Percentiles rank a stretch among this genome's conserved stretches.
These are phyloP conservation scores for Theileria orientalis DNA, from an alignment of 169 alveolate species.

Conservation along the genomic window DNA sequence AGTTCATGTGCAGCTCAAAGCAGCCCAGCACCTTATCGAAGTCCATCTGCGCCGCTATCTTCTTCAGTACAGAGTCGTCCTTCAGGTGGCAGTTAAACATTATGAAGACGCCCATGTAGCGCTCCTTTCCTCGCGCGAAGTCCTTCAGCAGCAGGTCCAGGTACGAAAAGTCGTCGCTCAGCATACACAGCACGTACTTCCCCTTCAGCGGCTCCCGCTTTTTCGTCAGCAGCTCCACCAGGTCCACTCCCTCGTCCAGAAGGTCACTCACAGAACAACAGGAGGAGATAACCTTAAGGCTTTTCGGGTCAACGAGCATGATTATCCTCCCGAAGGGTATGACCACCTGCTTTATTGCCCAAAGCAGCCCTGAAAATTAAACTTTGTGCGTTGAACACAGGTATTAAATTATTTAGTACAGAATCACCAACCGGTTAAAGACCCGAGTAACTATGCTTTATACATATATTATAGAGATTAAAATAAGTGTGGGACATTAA, in stretches of 20 bases:
- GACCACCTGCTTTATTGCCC: conserved; percentile 70
- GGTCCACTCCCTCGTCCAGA: conserved; percentile 80
- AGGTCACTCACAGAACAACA: conserved; percentile 77
- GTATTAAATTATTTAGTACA: no score
- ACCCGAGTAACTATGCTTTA: no score
- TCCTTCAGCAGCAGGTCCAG: conserved; percentile 57
- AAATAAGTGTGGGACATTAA: neutral
- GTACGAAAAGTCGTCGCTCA: conserved; percentile 50
- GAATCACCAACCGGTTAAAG: neutral
- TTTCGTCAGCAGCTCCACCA: conserved; percentile 71
- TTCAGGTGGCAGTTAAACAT: conserved; percentile 66
- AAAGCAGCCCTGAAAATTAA: conserved; percentile 43
- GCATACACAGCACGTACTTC: conserved; percentile 71
- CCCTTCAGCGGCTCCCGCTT: conserved; percentile 71
- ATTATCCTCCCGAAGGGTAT: conserved; percentile 61
- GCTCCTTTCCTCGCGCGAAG: conserved; percentile 56
- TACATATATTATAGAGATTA: neutral
- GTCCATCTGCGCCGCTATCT: conserved; percentile 63
- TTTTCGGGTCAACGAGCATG: conserved; percentile 74
- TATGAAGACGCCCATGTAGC: conserved; percentile 61
- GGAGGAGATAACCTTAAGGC: conserved; percentile 75
- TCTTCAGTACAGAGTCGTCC: conserved; percentile 51
- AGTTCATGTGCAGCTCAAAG: conserved; percentile 72
- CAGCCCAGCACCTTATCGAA: conserved; percentile 65
- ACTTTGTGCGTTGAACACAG: no score